A percentile compares a stretch with the other conserved stretches of the same genome.
These are phyloP conservation scores for Umbelopsis sp. DNA, from an alignment of 192 early-diverging fungal species.

Conservation along the genomic window DNA sequence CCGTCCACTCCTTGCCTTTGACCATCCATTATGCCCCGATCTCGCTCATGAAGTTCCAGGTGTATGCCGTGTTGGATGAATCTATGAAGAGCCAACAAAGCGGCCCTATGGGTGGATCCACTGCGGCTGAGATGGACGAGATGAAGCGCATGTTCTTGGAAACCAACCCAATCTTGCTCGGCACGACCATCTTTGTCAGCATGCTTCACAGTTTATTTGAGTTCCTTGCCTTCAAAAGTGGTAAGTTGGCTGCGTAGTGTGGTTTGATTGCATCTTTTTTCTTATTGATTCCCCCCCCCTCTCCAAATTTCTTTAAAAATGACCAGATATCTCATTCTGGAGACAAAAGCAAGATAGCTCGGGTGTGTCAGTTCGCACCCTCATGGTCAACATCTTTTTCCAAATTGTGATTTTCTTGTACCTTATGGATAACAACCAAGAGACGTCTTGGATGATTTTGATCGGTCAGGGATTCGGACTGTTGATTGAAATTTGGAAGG, in stretches of 20 bases:
- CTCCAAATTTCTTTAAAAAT: too few relatives aligned
- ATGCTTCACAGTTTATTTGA: conserved; percentile 86
- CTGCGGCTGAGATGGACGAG: conserved; percentile 67
- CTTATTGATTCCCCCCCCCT: too few relatives aligned
- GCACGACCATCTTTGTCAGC: conserved; percentile 76
- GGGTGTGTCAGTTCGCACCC: conserved; percentile 81
- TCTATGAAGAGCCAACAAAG: conserved; percentile 69
- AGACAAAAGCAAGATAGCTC: conserved; percentile 76
- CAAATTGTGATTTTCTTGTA: conserved; percentile 90
- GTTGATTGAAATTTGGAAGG: conserved; percentile 90
- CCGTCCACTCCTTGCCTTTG: conserved; percentile 71
- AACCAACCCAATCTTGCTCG: conserved; percentile 84
- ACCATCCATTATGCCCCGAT: conserved; percentile 66
- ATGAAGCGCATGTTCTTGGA: conserved; percentile 90
- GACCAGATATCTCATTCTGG: conserved; percentile 88
- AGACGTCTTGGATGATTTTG: conserved; percentile 85
- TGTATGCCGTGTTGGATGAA: conserved; percentile 51
- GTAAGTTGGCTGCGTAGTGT: conserved; percentile 42
- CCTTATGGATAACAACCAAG: conserved; percentile 78
- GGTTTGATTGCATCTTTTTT: too few relatives aligned
- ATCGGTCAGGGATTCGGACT: conserved; percentile 81
- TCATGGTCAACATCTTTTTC: conserved; percentile 79
- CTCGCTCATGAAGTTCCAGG: conserved; percentile 73
- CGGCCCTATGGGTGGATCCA: conserved; percentile 59
- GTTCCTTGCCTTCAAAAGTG: conserved; percentile 93